These are phyloP conservation scores for Cladophialophora bantiana DNA, from an alignment of 2,329 filamentous ascomycete species.

Conservation along the genomic window DNA sequence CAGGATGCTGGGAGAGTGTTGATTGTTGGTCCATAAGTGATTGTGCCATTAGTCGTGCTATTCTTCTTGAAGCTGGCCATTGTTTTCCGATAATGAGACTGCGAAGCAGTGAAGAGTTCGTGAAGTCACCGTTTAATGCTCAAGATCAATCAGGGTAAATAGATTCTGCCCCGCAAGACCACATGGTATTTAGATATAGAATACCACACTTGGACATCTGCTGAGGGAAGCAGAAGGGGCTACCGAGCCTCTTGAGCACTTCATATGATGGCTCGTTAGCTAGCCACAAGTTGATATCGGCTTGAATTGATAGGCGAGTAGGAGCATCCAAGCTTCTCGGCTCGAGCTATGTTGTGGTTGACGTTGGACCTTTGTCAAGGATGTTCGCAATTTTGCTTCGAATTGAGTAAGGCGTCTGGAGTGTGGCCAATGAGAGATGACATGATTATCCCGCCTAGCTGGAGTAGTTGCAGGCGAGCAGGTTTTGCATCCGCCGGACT, in stretches of 20 bases:
- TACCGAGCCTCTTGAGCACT: background rate
- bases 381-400: conserved; percentile 20
- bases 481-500: background rate
- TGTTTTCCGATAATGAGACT: background rate
- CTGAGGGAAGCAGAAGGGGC: background rate
- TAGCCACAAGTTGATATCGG: conserved; percentile 3
- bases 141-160: background rate
- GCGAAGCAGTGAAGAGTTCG: background rate
- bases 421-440: conserved; percentile 7
- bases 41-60: background rate
- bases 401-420: conserved; percentile 16
- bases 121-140: background rate
- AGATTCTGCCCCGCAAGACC: background rate
- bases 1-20: conserved; percentile 56
- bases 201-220: background rate
- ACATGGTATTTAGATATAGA: background rate
- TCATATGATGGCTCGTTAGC: background rate
- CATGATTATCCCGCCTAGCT: conserved; percentile 8
- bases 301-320: conserved; percentile 12
- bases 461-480: background rate
- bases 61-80: conserved; percentile 6
- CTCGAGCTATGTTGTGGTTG: background rate
- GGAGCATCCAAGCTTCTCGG: conserved; percentile 1
- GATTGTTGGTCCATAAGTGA: conserved; percentile 6
- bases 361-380: conserved; percentile 2